phyloP scores from a whole-genome alignment of 2,329 filamentous ascomycete species.

The Trichoderma koningiopsis region DNA sequence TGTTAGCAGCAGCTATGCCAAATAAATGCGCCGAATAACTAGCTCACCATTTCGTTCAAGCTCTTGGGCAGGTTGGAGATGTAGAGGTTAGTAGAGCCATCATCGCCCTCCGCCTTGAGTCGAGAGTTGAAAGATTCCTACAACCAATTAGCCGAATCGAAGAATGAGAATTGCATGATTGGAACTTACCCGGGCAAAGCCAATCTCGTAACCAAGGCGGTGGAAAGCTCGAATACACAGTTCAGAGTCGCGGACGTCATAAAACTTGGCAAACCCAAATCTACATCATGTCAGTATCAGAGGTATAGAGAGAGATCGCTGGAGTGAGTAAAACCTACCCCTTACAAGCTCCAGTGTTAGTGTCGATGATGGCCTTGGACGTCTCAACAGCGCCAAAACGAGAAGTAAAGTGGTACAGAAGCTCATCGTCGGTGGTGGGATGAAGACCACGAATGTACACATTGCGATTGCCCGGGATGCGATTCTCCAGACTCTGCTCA shows the following conservation, averaged over 20 bases:
- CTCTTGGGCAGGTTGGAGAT: conserved; percentile 94
- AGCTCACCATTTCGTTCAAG: conserved; percentile 82
- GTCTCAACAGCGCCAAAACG: conserved; percentile 94
- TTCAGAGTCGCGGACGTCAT: conserved; percentile 83
- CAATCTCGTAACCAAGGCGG: conserved; percentile 92
- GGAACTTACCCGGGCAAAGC: conserved; percentile 79
- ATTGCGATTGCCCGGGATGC: conserved; percentile 88
- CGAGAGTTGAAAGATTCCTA: conserved; percentile 98
- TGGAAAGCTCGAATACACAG: conserved; percentile 96
- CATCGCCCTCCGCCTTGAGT: conserved; percentile 93
- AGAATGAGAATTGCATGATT: background rate
- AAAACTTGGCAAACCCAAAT: conserved; percentile 97
- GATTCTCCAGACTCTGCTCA: conserved; percentile 92
- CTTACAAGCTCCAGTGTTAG: conserved; percentile 90
- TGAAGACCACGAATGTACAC: conserved; percentile 97
- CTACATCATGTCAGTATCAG: conserved; percentile 49
- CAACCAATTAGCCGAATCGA: conserved; percentile 12
- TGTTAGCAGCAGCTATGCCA: background rate
- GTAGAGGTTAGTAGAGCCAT: conserved; percentile 90
- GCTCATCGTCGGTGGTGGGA: conserved; percentile 91
- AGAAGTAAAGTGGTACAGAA: conserved; percentile 77
- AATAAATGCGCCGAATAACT: background rate
- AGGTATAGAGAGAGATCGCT: background rate
- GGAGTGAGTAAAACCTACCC: conserved; percentile 61
- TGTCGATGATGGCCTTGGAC: conserved; percentile 98